These are phyloP conservation scores for Globisporangium echinulatum DNA, from an alignment of 352 stramenopile genomes.

Conservation along the genomic window DNA sequence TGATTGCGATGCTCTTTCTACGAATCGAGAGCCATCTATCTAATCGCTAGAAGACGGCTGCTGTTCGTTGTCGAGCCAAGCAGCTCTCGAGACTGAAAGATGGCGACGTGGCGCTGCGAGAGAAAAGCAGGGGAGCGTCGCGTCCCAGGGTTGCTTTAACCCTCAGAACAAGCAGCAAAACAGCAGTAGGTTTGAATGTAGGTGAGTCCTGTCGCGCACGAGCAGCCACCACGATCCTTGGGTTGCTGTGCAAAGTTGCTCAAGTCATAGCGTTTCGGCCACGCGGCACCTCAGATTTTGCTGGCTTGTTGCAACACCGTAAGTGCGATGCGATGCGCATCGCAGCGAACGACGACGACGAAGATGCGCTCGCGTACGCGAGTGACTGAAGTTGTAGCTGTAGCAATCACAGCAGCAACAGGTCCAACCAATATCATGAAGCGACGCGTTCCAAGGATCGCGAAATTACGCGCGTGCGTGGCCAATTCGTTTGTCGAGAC, in stretches of 20 bases:
- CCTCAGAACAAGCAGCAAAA: too few relatives aligned
- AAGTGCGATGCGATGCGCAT: too few relatives aligned
- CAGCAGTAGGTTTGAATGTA: too few relatives aligned
- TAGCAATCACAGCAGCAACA: too few relatives aligned
- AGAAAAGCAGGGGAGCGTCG: constrained; percentile 1
- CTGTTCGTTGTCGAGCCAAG: background rate
- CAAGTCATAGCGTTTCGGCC: too few relatives aligned
- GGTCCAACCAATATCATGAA: background rate
- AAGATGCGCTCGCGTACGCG: too few relatives aligned
- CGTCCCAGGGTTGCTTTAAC: background rate
- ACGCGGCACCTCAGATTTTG: too few relatives aligned
- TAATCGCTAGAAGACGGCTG: background rate
- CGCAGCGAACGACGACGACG: too few relatives aligned
- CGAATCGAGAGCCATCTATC: background rate
- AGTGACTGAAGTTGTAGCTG: too few relatives aligned
- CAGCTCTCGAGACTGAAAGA: background rate
- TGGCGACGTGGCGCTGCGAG: background rate
- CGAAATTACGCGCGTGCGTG: background rate
- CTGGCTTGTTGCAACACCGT: too few relatives aligned
- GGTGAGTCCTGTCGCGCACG: background rate
- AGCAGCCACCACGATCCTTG: background rate
- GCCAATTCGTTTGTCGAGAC: constrained; percentile 1
- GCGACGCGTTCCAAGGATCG: background rate
- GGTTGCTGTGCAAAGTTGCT: too few relatives aligned
- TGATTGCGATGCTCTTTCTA: background rate